Evolutionary conservation across 2,329 filamentous ascomycete genomes (phyloP).

Genomic region (Neophaeococcomyces mojaviensis): DNA sequence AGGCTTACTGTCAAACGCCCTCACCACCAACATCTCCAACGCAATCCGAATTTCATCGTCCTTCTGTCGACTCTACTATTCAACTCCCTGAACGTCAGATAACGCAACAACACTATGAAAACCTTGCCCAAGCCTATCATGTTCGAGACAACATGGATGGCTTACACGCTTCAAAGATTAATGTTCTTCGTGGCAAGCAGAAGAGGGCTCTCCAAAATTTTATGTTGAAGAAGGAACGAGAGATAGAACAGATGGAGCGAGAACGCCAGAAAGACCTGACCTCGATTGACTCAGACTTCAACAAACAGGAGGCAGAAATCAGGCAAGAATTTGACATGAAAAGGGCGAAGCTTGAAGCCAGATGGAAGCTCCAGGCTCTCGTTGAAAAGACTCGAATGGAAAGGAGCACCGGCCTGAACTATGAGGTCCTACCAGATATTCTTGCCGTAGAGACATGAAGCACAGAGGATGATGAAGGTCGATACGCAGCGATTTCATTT

Average conservation of each 20-base stretch:
- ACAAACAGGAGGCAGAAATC: constrained; percentile 25
- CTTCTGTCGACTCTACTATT: constrained; percentile 16
- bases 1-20: constrained; percentile 37
- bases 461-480: too few species aligned
- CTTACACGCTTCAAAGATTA: constrained; percentile 38
- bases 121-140: constrained; percentile 38
- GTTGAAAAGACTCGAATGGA: constrained; percentile 34
- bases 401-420: constrained; percentile 28
- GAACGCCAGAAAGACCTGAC: constrained; percentile 28
- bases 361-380: constrained; percentile 38
- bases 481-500: too few species aligned
- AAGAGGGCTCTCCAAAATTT: constrained; percentile 35
- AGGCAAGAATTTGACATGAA: constrained; percentile 29
- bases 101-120: constrained; percentile 36
- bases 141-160: constrained; percentile 37
- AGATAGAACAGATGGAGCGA: constrained; percentile 30
- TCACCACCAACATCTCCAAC: constrained; percentile 30
- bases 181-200: constrained; percentile 40
- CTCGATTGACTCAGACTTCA: constrained; percentile 26
- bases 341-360: constrained; percentile 28
- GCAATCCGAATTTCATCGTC: constrained; percentile 13
- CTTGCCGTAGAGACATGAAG: constrained; percentile 10
- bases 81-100: constrained; percentile 27
- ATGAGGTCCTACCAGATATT: constrained; percentile 32
- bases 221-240: constrained; percentile 32